Conservation (phyloP, 805 yeast species). For the Sugiyamaella marilandica region DNA sequence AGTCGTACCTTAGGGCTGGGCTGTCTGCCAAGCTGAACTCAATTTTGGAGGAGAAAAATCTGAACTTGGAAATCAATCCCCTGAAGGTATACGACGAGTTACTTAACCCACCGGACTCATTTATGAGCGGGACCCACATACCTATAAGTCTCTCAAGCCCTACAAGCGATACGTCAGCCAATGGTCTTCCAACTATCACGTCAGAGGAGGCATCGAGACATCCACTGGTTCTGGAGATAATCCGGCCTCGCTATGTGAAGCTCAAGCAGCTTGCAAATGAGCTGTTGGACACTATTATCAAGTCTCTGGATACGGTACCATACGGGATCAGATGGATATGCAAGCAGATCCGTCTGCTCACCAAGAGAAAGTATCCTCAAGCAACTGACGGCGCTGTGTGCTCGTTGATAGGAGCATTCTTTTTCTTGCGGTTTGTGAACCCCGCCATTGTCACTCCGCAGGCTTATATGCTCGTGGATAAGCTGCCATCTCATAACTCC, state of each 20-base stretch:
- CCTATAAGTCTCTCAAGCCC: neutral
- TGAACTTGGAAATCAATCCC: constrained; percentile 34
- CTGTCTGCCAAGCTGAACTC: constrained; percentile 27
- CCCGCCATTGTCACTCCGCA: constrained; percentile 93
- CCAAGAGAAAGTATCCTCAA: constrained; percentile 54
- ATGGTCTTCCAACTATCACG: constrained; percentile 21
- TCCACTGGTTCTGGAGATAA: constrained; percentile 28
- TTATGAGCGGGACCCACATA: neutral
- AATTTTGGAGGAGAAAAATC: constrained; percentile 26
- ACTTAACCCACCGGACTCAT: constrained; percentile 18
- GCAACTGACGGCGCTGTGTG: constrained; percentile 38
- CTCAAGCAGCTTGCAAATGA: constrained; percentile 25
- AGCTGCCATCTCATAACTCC: constrained; percentile 36
- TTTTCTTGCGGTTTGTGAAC: constrained; percentile 74
- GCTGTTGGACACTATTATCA: constrained; percentile 49
- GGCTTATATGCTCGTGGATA: constrained; percentile 39
- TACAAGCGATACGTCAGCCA: neutral
- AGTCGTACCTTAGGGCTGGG: constrained; percentile 33
- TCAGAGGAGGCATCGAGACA: constrained; percentile 30
- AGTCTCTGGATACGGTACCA: constrained; percentile 58
- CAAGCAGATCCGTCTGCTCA: constrained; percentile 56
- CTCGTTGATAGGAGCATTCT: constrained; percentile 68
- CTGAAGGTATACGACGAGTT: constrained; percentile 31
- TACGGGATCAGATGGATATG: constrained; percentile 68
- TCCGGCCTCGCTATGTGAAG: constrained; percentile 26